A percentile compares a stretch with the other conserved stretches of the same genome.
Conservation (phyloP, 441 rosid genomes). For the Croton setiger region DNA sequence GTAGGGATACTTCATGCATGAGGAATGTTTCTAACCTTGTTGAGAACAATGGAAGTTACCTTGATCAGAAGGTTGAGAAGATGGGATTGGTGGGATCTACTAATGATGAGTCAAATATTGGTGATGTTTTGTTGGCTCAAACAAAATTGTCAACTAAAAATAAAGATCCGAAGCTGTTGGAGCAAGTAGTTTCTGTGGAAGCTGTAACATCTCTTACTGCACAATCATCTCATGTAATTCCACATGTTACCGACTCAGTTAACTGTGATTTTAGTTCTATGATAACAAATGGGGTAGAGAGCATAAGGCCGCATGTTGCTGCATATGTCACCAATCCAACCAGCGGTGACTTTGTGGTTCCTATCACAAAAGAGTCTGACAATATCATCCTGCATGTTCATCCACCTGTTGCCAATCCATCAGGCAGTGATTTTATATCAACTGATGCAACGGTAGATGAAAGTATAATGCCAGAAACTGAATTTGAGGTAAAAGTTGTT, state of each 20-base stretch:
- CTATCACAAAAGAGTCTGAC: conserved; percentile 21
- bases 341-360: conserved; percentile 30
- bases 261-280: not conserved
- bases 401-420: conserved; percentile 23
- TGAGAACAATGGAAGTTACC: conserved; percentile 20
- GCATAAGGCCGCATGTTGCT: conserved; percentile 5
- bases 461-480: conserved; percentile 23
- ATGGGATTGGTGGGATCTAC: conserved; percentile 19
- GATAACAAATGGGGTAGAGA: not conserved
- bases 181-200: conserved; percentile 20
- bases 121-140: conserved; percentile 23
- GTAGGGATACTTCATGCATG: conserved; percentile 21
- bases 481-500: conserved; percentile 28
- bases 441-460: conserved; percentile 25
- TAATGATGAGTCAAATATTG: conserved; percentile 25
- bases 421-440: conserved; percentile 31
- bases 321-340: conserved; percentile 18
- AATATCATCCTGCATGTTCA: conserved; percentile 3
- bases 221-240: conserved; percentile 31
- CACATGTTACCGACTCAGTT: not conserved
- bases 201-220: conserved; percentile 21
- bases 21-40: conserved; percentile 25
- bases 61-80: conserved; percentile 25
- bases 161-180: conserved; percentile 27
- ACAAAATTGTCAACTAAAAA: conserved; percentile 28